Conservation (phyloP, 148 eudicot species). For the Polygonum aviculare region DNA sequence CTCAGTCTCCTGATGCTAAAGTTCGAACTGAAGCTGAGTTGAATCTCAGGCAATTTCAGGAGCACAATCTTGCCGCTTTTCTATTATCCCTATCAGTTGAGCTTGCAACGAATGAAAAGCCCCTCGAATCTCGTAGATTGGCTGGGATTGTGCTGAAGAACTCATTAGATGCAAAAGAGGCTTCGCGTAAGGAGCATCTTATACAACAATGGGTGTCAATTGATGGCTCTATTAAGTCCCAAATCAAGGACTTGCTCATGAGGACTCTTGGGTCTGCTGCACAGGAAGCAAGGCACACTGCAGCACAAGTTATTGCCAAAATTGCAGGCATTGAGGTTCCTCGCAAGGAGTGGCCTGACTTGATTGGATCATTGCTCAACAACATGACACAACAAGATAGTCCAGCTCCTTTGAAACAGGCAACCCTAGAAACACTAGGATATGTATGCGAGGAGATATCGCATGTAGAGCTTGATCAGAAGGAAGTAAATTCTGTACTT, state of each 20-base stretch:
- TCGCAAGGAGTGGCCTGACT: slow-evolving; percentile 64
- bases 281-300: slow-evolving; percentile 58
- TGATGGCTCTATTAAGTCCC: slow-evolving; percentile 40
- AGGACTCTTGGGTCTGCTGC: slow-evolving; percentile 45
- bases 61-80: slow-evolving; percentile 48
- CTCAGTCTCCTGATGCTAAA: slow-evolving; percentile 56
- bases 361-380: slow-evolving; percentile 45
- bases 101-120: slow-evolving; percentile 58
- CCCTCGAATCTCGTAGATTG: slow-evolving; percentile 56
- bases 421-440: slow-evolving; percentile 67
- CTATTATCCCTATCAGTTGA: slow-evolving; percentile 50
- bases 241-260: slow-evolving; percentile 51
- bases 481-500: slow-evolving; percentile 54
- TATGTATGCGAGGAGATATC: slow-evolving; percentile 76
- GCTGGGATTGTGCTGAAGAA: slow-evolving; percentile 76
- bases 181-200: slow-evolving; percentile 41
- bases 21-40: slow-evolving; percentile 53
- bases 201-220: slow-evolving; percentile 54
- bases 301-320: slow-evolving; percentile 72
- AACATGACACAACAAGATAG: slow-evolving; percentile 55
- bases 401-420: slow-evolving; percentile 45
- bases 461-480: slow-evolving; percentile 50
- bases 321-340: slow-evolving; percentile 65
- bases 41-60: slow-evolving; percentile 49
- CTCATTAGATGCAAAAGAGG: slow-evolving; percentile 68